phyloP scores from a whole-genome alignment of 1,284 basidiomycete species.

The Apiotrichum brassicae region DNA sequence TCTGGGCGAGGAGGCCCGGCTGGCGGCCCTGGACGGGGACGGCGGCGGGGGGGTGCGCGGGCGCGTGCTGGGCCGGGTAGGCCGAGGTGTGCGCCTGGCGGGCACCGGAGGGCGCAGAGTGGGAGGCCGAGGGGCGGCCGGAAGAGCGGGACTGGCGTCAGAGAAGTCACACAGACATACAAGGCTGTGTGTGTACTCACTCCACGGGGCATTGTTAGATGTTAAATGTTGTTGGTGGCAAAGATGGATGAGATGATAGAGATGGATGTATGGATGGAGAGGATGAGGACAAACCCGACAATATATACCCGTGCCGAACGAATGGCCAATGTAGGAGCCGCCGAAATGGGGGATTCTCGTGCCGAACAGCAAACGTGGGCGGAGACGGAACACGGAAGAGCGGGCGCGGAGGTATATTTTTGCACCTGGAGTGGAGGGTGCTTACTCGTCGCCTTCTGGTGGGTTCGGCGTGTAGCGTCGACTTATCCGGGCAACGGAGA shows the following conservation, averaged over 20 bases:
- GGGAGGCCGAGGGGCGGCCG: conserved; percentile 36
- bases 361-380: too few species aligned
- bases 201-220: conserved; percentile 29
- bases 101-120: conserved; percentile 21
- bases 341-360: too few species aligned
- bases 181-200: conserved; percentile 23
- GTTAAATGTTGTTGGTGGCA: conserved; percentile 10
- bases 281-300: too few species aligned
- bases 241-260: not conserved
- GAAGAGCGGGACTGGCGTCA: conserved; percentile 32
- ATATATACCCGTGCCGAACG: too few species aligned
- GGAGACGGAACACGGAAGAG: too few species aligned
- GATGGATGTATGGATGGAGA: not conserved
- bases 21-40: conserved; percentile 19
- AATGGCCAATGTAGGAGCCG: too few species aligned
- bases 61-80: conserved; percentile 24
- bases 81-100: conserved; percentile 36
- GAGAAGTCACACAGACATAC: too few species aligned
- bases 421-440: too few species aligned
- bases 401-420: too few species aligned
- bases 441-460: too few species aligned
- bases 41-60: conserved; percentile 15
- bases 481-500: too few species aligned
- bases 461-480: too few species aligned
- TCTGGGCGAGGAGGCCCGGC: conserved; percentile 45